These are phyloP conservation scores for Cercospora janseana DNA, from an alignment of 2,329 filamentous ascomycete genomes.

Conservation along the genomic window DNA sequence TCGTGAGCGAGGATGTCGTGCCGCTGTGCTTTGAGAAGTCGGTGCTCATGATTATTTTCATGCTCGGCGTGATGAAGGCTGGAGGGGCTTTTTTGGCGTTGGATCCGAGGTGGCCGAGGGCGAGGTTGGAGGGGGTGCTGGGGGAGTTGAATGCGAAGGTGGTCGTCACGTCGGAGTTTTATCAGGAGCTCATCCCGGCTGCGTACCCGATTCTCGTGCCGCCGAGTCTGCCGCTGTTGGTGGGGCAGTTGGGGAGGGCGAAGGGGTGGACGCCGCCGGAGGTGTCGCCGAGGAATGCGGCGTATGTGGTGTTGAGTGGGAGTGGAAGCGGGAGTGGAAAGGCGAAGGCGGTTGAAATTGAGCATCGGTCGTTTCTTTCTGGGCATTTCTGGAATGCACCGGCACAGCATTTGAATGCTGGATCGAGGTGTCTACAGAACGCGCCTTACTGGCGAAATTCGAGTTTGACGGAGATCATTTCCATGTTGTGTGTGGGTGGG, in stretches of 20 bases:
- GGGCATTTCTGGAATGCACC: not conserved
- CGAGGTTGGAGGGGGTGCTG: slow-evolving; percentile 9
- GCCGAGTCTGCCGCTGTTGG: slow-evolving; percentile 1
- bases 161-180: slow-evolving; percentile 13
- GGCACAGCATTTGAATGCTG: not conserved
- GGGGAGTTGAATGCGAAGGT: slow-evolving; percentile 28
- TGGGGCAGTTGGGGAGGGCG: not conserved
- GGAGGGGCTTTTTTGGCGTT: slow-evolving; percentile 40
- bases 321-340: slow-evolving; percentile 14
- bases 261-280: not conserved
- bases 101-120: slow-evolving; percentile 33
- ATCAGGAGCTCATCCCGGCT: not conserved
- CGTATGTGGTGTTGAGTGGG: slow-evolving; percentile 7
- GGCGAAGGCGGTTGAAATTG: slow-evolving; percentile 15
- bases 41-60: slow-evolving; percentile 38
- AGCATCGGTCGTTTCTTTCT: slow-evolving; percentile 14
- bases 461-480: not conserved
- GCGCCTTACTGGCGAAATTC: not conserved
- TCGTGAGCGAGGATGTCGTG: not conserved
- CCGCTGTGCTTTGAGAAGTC: slow-evolving; percentile 43
- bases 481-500: not conserved
- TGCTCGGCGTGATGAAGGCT: slow-evolving; percentile 42
- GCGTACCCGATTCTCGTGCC: slow-evolving; percentile 1
- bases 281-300: not conserved
- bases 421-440: not conserved